Evolutionary conservation across 2,329 filamentous ascomycete species (phyloP), one percentile per base, ranked within the genome.

Genomic region (Xylaria sp.): DNA sequence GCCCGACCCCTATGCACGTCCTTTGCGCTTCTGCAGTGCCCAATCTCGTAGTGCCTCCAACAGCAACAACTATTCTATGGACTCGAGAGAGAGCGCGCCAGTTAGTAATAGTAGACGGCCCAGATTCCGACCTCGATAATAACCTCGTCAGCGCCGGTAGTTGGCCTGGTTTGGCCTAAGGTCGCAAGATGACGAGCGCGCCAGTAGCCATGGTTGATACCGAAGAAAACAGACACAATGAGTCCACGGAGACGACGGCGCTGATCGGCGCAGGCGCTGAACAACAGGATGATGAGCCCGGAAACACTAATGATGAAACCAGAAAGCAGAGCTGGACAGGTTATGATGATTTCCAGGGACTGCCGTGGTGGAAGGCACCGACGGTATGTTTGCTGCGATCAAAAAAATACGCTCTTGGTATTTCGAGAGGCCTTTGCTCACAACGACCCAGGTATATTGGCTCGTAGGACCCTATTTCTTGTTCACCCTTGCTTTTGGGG

Each of bases 401-500:
- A 18, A 18, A 18, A 18, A 43, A 56, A 54, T 13, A 46, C 36
- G 3, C 57, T 2, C 49, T 51, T 49, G 15, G 13, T 36, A 10
- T 36, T 10, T 10, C 2, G 8, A 39, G 39, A 46, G 28, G 23
- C 28, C 20, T 7, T 54, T 58, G 62, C 78, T 81, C 73, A 80
- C 59, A 68, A 65, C 46, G 36, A 15, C 15, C 41, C 69, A 93
- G 92, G 88, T 97, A 62, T 93, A 86, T 80, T 98, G 94, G 93
- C 85, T 98, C 4, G 80, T 98, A 8, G 89, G 88, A 0, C 92
- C 94, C 0, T 96, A 94, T 80, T 85, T 92, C 65, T 81, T 97
- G 54, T 95, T 94, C 78, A 93, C 94, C 0, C 83, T 97, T 63
- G 94, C 94, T 0, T 95, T 96, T 79, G 96, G 95, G 39, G 94